Percentiles rank a stretch among this genome's conserved stretches.
Conservation (phyloP, 2,329 filamentous ascomycete species). For the Cladosporium oxysporum region DNA sequence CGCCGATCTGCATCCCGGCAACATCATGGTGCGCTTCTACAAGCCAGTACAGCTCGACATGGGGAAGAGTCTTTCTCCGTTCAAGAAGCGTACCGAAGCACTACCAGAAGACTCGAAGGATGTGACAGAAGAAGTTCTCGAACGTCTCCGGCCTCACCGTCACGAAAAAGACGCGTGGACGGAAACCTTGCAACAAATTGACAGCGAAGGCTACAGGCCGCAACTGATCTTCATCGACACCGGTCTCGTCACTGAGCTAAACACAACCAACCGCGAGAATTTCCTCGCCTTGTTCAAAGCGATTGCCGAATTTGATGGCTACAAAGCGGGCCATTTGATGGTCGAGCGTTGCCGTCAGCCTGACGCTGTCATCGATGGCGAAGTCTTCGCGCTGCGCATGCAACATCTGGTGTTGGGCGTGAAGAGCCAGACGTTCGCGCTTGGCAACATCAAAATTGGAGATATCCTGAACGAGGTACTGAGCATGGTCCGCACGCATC, state of each 20-base stretch:
- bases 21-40: constrained; percentile 99
- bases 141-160: constrained; percentile 73
- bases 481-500: constrained; percentile 85
- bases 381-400: constrained; percentile 94
- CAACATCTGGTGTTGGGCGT: constrained; percentile 91
- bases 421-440: constrained; percentile 84
- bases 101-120: constrained; percentile 59
- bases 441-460: constrained; percentile 94
- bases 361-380: constrained; percentile 81
- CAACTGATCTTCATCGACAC: constrained; percentile 98
- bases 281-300: constrained; percentile 96
- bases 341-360: constrained; percentile 92
- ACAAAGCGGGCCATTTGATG: constrained; percentile 93
- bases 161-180: constrained; percentile 69
- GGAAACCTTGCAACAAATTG: constrained; percentile 71
- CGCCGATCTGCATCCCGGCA: constrained; percentile 92
- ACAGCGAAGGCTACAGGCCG: constrained; percentile 84
- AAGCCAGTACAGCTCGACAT: constrained; percentile 73
- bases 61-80: constrained; percentile 23
- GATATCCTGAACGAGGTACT: constrained; percentile 91
- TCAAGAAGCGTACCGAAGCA: constrained; percentile 31
- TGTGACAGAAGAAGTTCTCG: constrained; percentile 83
- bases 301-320: constrained; percentile 94
- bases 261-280: constrained; percentile 79
- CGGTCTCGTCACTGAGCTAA: constrained; percentile 90